These are phyloP conservation scores for Physcia stellaris DNA, from an alignment of 495 filamentous ascomycete species.

Conservation along the genomic window DNA sequence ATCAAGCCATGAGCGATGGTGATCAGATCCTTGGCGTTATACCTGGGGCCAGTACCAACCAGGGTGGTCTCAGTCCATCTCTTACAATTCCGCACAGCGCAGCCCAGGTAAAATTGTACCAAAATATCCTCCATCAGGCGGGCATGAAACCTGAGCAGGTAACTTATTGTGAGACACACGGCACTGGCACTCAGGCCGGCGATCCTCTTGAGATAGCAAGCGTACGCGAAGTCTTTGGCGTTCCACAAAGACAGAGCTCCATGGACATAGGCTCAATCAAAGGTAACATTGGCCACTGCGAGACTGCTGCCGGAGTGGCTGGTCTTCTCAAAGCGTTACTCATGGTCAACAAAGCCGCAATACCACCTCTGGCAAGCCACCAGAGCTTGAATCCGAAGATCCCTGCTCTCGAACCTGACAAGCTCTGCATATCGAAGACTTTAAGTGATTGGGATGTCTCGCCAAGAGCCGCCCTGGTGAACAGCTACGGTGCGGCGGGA, in stretches of 20 bases:
- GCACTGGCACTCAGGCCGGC: slow-evolving; percentile 21
- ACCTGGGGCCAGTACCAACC: slow-evolving; percentile 41
- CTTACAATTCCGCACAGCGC: slow-evolving; percentile 22
- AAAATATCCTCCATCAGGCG: slow-evolving; percentile 3
- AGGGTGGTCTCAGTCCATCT: slow-evolving; percentile 16
- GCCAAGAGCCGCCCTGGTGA: slow-evolving; percentile 28
- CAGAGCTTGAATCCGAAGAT: slow-evolving; percentile 29
- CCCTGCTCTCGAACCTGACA: slow-evolving; percentile 1
- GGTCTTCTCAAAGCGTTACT: slow-evolving; percentile 23
- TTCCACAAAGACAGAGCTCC: slow-evolving; percentile 31
- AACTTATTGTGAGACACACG: slow-evolving; percentile 12
- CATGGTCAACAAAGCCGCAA: slow-evolving; percentile 18
- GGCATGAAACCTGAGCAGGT: slow-evolving; percentile 8
- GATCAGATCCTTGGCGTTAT: slow-evolving; percentile 51
- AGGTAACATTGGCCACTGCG: slow-evolving; percentile 28
- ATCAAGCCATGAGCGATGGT: slow-evolving; percentile 43
- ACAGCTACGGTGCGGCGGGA: slow-evolving; percentile 35
- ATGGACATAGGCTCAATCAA: slow-evolving; percentile 26
- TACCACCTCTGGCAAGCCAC: slow-evolving; percentile 27
- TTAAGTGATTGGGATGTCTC: slow-evolving; percentile 21
- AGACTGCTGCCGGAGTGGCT: slow-evolving; percentile 21
- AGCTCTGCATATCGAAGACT: slow-evolving; percentile 24
- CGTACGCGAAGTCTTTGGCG: slow-evolving; percentile 24
- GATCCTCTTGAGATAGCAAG: slow-evolving; percentile 26
- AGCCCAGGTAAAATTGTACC: slow-evolving; percentile 19